These are phyloP conservation scores for Macrotyloma uniflorum DNA, from an alignment of 306 rosid genomes.

Conservation along the genomic window DNA sequence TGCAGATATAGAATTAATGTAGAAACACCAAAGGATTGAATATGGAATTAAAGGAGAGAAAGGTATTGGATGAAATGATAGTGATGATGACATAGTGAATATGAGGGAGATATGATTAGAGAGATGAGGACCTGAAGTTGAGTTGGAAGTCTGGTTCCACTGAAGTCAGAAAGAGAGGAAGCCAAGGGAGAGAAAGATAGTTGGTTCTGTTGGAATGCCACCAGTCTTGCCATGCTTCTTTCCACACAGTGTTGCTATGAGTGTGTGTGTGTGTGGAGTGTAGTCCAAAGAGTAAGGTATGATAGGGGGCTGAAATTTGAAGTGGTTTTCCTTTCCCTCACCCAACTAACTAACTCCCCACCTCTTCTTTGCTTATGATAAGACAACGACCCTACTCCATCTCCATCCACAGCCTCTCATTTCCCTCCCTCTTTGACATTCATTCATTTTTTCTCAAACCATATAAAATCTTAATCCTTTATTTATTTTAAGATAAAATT, in stretches of 20 bases:
- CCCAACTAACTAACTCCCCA: conserved; percentile 35
- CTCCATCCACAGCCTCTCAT: conserved; percentile 59
- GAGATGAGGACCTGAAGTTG: conserved; percentile 70
- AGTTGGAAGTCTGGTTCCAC: conserved; percentile 69
- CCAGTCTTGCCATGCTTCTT: conserved; percentile 71
- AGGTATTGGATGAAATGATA: background rate
- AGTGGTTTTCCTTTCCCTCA: conserved; percentile 6
- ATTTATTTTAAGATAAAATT: conserved; percentile 9
- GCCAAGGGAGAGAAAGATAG: conserved; percentile 78
- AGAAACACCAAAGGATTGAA: background rate
- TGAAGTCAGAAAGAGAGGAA: conserved; percentile 85
- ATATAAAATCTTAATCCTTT: background rate
- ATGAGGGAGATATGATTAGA: background rate
- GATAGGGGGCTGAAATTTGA: conserved; percentile 39
- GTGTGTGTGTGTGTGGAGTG: background rate
- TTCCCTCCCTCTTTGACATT: conserved; percentile 28
- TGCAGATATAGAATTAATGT: background rate
- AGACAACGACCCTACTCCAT: conserved; percentile 59
- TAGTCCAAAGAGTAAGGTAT: background rate
- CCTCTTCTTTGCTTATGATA: conserved; percentile 60
- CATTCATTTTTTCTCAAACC: background rate
- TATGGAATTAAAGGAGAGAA: background rate
- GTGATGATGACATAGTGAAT: background rate
- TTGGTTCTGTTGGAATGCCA: conserved; percentile 64
- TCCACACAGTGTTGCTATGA: background rate